Base-by-base conservation (phyloP, 495 filamentous ascomycete species). In the Penicillium arizonense region DNA sequence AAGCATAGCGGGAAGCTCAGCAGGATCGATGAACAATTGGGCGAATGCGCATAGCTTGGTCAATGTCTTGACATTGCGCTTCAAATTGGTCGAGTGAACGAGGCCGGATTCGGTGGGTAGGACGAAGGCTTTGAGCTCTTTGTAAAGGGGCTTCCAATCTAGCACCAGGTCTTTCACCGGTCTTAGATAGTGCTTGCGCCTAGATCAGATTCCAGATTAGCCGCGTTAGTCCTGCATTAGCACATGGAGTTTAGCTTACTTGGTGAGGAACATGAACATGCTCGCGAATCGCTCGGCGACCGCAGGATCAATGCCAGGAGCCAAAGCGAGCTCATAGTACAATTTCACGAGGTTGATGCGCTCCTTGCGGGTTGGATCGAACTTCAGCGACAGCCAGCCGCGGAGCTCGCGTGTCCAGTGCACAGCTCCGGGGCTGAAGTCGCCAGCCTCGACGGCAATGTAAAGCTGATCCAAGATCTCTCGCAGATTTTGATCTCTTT, bases 391-490 rank as follows among this genome's bases (percentile, higher is more conserved):
- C 21, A 99, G 77, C 95, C 94, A 99, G 72, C 88, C 91, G 64
- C 90, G 82, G 18, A 99, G 84, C 78, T 97, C 93, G 59, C 94
- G 84, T 47, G 94, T 97, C 95, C 95, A 99, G 71, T 97, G 92
- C 18, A 96, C 79, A 11, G 94, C 94, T 13, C 94, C 95, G 0
- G 94, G 89, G 45, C 86, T 82, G 70, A 97, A 97, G 68, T 99
- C 95, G 32, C 96, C 91, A 13, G 94, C 87, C 67, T 90, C 86
- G 53, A 97, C 81, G 24, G 91, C 80, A 62, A 96, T 87, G 64
- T 96, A 97, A 23, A 99, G 86, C 58, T 96, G 88, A 61, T 89
- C 90, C 61, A 97, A 73, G 52, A 96, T 96, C 70, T 92, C 89
- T 8, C 84, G 77, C 40, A 97, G 74, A 44, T 89, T 89, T 18